Conservation (phyloP, 495 filamentous ascomycete genomes). For the Podospora didyma region DNA sequence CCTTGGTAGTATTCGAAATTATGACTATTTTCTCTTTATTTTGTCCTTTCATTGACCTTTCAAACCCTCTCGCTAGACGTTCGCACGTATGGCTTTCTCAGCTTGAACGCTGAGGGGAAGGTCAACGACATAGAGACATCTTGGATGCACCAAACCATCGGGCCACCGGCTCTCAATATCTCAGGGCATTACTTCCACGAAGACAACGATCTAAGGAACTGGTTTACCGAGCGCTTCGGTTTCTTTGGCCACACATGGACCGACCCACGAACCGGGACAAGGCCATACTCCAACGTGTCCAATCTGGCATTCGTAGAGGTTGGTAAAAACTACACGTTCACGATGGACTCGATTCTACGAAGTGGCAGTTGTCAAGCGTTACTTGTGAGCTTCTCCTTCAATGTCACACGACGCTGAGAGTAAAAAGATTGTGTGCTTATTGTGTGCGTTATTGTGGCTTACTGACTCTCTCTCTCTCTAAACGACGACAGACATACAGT, state of each 20-base stretch:
- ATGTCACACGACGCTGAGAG: not conserved
- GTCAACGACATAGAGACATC: not conserved
- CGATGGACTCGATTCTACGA: not conserved
- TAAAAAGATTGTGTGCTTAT: too few species aligned
- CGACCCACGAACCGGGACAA: not conserved
- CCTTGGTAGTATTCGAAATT: not conserved
- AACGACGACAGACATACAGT: conserved; percentile 1
- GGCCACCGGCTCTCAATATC: not conserved
- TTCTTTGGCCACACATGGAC: conserved; percentile 3
- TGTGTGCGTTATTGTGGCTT: too few species aligned
- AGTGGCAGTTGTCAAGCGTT: not conserved
- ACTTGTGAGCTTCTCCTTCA: not conserved
- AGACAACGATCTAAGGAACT: too few species aligned
- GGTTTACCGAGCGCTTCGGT: not conserved
- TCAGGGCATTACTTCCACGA: not conserved
- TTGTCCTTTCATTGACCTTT: too few species aligned
- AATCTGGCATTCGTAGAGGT: not conserved
- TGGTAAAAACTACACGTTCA: not conserved
- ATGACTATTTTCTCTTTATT: too few species aligned
- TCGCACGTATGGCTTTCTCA: not conserved
- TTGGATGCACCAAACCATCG: not conserved
- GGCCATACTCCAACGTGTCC: too few species aligned
- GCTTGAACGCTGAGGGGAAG: not conserved
- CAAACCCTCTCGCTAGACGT: too few species aligned
- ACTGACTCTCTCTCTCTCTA: too few species aligned